Conservation (phyloP, 1,284 basidiomycete genomes). For the Pterula multifida region DNA sequence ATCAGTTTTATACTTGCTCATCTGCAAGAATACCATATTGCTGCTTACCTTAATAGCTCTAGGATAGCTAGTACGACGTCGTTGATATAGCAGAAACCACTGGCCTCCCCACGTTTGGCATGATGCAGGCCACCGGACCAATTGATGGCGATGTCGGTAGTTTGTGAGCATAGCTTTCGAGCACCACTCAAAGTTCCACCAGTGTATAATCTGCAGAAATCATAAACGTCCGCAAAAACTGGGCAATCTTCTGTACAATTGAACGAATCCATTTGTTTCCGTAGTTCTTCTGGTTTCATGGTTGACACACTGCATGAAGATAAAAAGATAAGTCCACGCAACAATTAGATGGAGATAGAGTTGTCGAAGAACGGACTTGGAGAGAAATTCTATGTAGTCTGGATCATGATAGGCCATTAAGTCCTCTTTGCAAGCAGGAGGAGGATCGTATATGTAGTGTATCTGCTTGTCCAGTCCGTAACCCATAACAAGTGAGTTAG, state of each 20-base stretch:
- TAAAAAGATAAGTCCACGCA: no score
- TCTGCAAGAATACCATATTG: no score
- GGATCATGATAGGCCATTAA: slow-evolving; percentile 86
- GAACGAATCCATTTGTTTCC: slow-evolving; percentile 66
- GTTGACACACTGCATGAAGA: slow-evolving; percentile 59
- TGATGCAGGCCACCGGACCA: slow-evolving; percentile 96
- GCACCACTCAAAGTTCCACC: slow-evolving; percentile 88
- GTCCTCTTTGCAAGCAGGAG: slow-evolving; percentile 82
- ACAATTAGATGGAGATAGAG: slow-evolving; percentile 5
- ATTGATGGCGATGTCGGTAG: slow-evolving; percentile 94
- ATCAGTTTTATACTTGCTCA: slow-evolving; percentile 1
- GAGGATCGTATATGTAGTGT: slow-evolving; percentile 82
- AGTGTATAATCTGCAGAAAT: slow-evolving; percentile 87
- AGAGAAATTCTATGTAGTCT: slow-evolving; percentile 93
- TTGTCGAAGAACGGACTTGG: slow-evolving; percentile 53
- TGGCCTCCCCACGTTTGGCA: slow-evolving; percentile 91
- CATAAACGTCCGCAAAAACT: slow-evolving; percentile 85
- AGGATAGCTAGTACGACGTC: slow-evolving; percentile 90
- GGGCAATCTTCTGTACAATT: slow-evolving; percentile 94
- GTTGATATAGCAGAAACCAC: slow-evolving; percentile 94
- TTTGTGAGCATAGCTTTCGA: slow-evolving; percentile 71
- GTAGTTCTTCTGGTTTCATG: slow-evolving; percentile 64
- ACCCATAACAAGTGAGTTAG: slow-evolving; percentile 91
- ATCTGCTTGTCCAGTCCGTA: slow-evolving; percentile 97
- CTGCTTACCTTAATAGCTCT: slow-evolving; percentile 78